Base-by-base conservation (phyloP, 352 stramenopile genomes). In the Elongisporangium anandrum region DNA sequence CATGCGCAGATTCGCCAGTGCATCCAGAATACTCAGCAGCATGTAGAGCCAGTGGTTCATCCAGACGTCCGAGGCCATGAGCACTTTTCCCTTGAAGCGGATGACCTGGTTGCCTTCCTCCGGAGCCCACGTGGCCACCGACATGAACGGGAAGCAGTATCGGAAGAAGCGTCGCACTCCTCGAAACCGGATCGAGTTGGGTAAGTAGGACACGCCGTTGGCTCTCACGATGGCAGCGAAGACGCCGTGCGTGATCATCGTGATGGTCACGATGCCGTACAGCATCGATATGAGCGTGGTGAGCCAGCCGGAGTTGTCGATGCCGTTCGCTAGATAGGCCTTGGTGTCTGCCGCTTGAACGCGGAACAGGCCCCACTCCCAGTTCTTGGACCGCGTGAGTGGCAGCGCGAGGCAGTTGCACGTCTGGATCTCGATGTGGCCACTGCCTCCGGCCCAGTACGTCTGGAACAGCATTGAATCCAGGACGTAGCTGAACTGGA, bases 31-130 rank as follows among this genome's bases (percentile, higher is more conserved):
- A 45, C 69, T 81, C 2, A 81, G 52, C 15, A 21, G 17, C 29
- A 81, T 76, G 60, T 78, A 78, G 9, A 81, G 52, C 72, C 72
- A 78, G 54, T 81, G 63, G 54, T 78, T 78, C 59, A 72, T 70
- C 72, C 72, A 81, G 16, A 75, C 22, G 49, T 81, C 69, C 47
- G 69, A 76, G 2, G 64, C 72, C 53, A 73, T 68, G 50, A 73
- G 52, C 1, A 65, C n/a, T 10, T 47, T 21, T 6, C 66, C 54
- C 20, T 75, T 76, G 48, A 76, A 52, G 4, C 48, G 63, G 12
- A 59, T 61, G 6, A 59, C 55, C 5, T 22, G 8, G 49, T 54
- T 59, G 17, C 59, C 20, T 24, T 58, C 39, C 16, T 56, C 50
- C 4, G 26, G 12, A 0, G 59, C 16, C 65, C 61, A 56, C 7